Percentiles rank a stretch among this genome's conserved stretches.
phyloP scores from a whole-genome alignment of 1,284 basidiomycete genomes.

The Taiwanofungus camphoratus region DNA sequence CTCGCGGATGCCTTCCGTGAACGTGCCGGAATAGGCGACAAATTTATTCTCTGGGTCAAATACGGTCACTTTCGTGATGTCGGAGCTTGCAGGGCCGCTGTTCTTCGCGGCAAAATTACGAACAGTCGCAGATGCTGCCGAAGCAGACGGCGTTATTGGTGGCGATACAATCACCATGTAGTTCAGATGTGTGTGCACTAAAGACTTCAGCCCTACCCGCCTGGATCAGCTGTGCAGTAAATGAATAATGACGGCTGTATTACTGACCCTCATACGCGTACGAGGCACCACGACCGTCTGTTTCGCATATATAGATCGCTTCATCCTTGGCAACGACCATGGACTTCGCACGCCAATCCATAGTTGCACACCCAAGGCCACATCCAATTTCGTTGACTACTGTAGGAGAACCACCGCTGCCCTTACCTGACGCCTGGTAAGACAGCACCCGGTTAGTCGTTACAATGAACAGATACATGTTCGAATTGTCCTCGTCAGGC shows the following conservation, averaged over 20 bases:
- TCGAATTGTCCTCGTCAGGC: conserved; percentile 43
- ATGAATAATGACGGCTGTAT: conserved; percentile 6
- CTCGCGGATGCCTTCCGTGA: conserved; percentile 74
- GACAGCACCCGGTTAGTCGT: conserved; percentile 80
- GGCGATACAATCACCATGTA: conserved; percentile 90
- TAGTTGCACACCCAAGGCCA: conserved; percentile 77
- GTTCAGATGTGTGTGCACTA: conserved; percentile 67
- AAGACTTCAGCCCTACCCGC: conserved; percentile 56
- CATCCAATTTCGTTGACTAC: conserved; percentile 85
- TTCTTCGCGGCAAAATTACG: conserved; percentile 62
- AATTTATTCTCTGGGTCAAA: conserved; percentile 94
- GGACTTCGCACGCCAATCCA: conserved; percentile 67
- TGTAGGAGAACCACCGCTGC: conserved; percentile 59
- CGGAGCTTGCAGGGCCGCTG: conserved; percentile 39
- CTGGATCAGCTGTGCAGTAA: background rate
- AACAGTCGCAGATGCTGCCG: conserved; percentile 68
- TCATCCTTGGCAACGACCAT: conserved; percentile 90
- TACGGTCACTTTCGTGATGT: conserved; percentile 83
- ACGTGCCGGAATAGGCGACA: conserved; percentile 77
- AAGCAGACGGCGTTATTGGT: conserved; percentile 64
- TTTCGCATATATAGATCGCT: conserved; percentile 84
- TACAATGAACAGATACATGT: conserved; percentile 76
- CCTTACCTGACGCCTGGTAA: conserved; percentile 75
- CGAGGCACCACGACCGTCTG: conserved; percentile 80
- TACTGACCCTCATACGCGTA: conserved; percentile 93